Conservation (phyloP, 2,329 filamentous ascomycete species). For the Diaporthe citri region DNA sequence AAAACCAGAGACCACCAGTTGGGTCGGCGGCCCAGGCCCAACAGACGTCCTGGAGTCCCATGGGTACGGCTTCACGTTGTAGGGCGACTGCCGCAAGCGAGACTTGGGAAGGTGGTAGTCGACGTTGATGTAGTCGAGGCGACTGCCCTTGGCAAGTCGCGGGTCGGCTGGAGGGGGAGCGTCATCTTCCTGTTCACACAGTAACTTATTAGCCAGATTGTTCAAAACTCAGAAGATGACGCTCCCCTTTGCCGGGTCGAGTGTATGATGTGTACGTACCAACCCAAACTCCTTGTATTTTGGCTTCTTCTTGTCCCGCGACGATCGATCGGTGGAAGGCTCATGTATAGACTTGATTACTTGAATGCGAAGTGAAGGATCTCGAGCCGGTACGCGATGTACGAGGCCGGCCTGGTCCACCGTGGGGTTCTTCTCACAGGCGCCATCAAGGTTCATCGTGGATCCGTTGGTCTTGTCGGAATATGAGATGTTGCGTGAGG, state of each 20-base stretch:
- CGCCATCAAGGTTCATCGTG: constrained; percentile 47
- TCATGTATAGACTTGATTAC: constrained; percentile 73
- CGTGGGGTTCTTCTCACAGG: constrained; percentile 48
- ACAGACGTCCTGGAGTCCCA: constrained; percentile 88
- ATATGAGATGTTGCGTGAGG: constrained; percentile 65
- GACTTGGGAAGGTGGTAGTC: constrained; percentile 79
- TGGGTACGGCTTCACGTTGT: constrained; percentile 83
- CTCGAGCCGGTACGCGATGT: constrained; percentile 67
- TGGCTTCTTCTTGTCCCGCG: constrained; percentile 68
- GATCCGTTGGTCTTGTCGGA: constrained; percentile 51
- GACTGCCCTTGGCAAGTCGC: constrained; percentile 78
- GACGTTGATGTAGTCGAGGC: constrained; percentile 75
- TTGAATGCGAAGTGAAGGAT: constrained; percentile 65
- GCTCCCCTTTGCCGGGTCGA: constrained; percentile 62
- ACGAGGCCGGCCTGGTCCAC: constrained; percentile 49
- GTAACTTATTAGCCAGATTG: constrained; percentile 59
- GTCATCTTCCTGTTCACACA: constrained; percentile 79
- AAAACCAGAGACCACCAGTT: constrained; percentile 95
- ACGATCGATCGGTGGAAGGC: constrained; percentile 66
- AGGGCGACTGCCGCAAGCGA: constrained; percentile 78
- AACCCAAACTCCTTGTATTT: constrained; percentile 74
- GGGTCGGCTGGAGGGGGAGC: constrained; percentile 82
- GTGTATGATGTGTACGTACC: constrained; percentile 69
- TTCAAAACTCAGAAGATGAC: constrained; percentile 61
- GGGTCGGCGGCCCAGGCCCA: constrained; percentile 88